Evolutionary conservation across 169 alveolate genomes (phyloP).

Genomic region (Plasmodium falciparum): DNA sequence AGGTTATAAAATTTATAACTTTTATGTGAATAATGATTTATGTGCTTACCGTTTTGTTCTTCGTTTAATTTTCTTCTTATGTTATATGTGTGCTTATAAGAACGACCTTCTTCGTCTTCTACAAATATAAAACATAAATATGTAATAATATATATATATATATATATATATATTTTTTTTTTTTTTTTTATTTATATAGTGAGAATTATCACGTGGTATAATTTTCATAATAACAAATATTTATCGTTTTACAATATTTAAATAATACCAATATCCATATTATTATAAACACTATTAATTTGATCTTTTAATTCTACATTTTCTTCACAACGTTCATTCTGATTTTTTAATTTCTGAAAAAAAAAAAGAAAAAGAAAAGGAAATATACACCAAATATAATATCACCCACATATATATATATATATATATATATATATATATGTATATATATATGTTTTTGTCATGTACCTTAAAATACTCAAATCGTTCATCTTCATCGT

Average conservation of each 20-base stretch:
- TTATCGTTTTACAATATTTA: neutral
- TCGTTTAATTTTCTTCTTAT: slow-evolving; percentile 55
- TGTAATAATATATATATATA: neutral
- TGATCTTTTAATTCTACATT: slow-evolving; percentile 38
- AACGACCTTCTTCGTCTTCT: neutral
- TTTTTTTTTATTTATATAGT: neutral
- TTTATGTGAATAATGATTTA: neutral
- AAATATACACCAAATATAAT: neutral
- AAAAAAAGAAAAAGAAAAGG: no score
- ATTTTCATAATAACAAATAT: neutral
- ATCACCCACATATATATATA: neutral
- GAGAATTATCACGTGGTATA: neutral
- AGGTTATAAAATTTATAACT: neutral
- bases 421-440: slow-evolving; percentile 11
- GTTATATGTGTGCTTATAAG: slow-evolving; percentile 50
- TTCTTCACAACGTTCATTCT: neutral
- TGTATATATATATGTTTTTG: neutral
- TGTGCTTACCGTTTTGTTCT: slow-evolving; percentile 26
- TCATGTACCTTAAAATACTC: slow-evolving; percentile 61
- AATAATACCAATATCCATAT: slow-evolving; percentile 18
- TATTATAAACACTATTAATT: slow-evolving; percentile 23
- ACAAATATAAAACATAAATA: neutral
- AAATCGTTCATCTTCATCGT: slow-evolving; percentile 58
- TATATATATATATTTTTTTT: no score
- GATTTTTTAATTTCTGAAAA: slow-evolving; percentile 46